phyloP scores from a whole-genome alignment of 1,284 basidiomycete species.

The Sanguinoderma infundibulare region DNA sequence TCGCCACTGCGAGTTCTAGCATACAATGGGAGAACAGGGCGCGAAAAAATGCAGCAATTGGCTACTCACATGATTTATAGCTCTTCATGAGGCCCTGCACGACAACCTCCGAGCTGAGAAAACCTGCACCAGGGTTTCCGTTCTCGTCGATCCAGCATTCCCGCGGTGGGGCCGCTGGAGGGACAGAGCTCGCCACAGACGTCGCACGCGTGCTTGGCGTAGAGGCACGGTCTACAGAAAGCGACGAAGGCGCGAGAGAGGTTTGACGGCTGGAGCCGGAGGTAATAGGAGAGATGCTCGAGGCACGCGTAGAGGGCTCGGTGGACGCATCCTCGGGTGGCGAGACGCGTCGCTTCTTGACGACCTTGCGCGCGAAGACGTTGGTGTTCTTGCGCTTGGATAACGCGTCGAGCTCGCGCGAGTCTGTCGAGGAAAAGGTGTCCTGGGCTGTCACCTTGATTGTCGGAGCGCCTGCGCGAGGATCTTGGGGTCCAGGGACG shows the following conservation, averaged over 20 bases:
- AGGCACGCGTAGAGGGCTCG: slow-evolving; percentile 29
- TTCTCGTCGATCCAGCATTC: slow-evolving; percentile 57
- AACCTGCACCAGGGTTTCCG: slow-evolving; percentile 51
- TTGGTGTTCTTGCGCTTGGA: slow-evolving; percentile 23
- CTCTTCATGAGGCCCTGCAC: slow-evolving; percentile 61
- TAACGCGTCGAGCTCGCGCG: slow-evolving; percentile 13
- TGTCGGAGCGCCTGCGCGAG: slow-evolving; percentile 24
- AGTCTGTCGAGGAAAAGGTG: slow-evolving; percentile 20
- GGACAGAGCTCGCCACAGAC: slow-evolving; percentile 37
- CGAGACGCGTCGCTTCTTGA: slow-evolving; percentile 35
- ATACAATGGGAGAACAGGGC: not conserved
- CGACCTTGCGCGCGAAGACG: not conserved
- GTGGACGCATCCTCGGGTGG: slow-evolving; percentile 14
- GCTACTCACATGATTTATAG: slow-evolving; percentile 65
- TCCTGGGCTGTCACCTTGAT: slow-evolving; percentile 29
- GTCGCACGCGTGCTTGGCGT: slow-evolving; percentile 14
- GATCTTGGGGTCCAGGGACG: slow-evolving; percentile 23
- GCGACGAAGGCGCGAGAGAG: slow-evolving; percentile 25
- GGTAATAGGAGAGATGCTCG: slow-evolving; percentile 25
- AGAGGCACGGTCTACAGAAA: slow-evolving; percentile 11
- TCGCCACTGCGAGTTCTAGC: not conserved
- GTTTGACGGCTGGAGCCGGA: slow-evolving; percentile 23
- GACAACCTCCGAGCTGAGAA: slow-evolving; percentile 65
- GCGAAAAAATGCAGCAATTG: not conserved
- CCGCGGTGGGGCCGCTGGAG: slow-evolving; percentile 38